Base-by-base conservation (phyloP, 192 early-diverging fungal genomes). In the Linnemannia hyalina region DNA sequence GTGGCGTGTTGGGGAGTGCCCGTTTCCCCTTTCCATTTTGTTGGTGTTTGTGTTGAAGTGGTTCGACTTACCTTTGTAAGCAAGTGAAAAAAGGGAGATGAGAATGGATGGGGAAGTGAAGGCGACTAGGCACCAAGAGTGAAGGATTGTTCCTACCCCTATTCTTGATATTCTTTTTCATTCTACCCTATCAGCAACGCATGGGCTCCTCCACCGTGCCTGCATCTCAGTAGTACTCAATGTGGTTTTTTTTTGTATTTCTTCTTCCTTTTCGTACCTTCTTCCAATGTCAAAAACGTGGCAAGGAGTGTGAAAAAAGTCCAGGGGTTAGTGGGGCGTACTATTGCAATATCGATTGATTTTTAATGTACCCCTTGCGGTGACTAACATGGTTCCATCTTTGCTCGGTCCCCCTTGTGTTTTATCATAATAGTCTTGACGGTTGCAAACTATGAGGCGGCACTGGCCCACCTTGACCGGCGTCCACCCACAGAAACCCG, bases 401-500 rank as follows among this genome's bases (percentile, higher is more conserved):
- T 60, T n/a, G 55, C 20, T n/a, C 9, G 23, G 1, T 60, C 1
- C 26, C 26, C 10, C 26, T 63, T n/a, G 3, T 32, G n/a, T 11
- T 32, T 9, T 29, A 35, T 71, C n/a, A 20, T 2, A 42, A 26
- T 76, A 86, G 83, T 86, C 69, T 42, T 77, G 79, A 86, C 79
- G 16, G 47, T 79, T 10, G 74, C 75, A 13, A 57, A 79, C 20
- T 86, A 70, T 41, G 83, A 86, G 29, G 42, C 74, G 1, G 83
- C 79, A 11, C 42, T 86, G 46, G 32, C 75, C 42, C 68, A 77
- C 6, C 44, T 86, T 22, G 83, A 86, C 26, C 78, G 72, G 29
- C 72, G 76, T 32, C 68, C 75, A 42, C 70, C 83, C 4, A 77
- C 79, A 36, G 83, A 86, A 44, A 29, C 70, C 6, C 83, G 79